phyloP scores from a whole-genome alignment of 768 basidiomycete genomes.

The Plicaturopsis crispa region DNA sequence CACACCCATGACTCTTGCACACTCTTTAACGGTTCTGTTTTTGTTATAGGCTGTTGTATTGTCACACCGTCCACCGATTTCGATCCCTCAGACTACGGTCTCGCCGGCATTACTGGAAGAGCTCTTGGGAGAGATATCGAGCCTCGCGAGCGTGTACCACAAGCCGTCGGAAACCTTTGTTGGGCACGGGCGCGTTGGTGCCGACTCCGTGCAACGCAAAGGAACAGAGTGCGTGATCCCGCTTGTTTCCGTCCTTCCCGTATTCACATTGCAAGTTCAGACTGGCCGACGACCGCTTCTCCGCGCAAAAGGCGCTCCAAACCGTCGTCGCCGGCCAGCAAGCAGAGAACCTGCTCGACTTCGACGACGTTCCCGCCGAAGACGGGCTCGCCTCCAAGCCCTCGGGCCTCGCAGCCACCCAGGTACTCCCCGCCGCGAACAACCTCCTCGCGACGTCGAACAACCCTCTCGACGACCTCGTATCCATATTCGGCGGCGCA shows the following conservation, averaged over 20 bases:
- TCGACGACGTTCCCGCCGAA: slow-evolving; percentile 63
- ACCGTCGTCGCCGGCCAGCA: slow-evolving; percentile 89
- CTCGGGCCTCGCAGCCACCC: slow-evolving; percentile 72
- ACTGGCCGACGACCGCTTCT: slow-evolving; percentile 61
- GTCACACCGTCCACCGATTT: slow-evolving; percentile 88
- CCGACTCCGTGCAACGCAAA: slow-evolving; percentile 66
- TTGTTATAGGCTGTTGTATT: slow-evolving; percentile 68
- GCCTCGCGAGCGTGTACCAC: slow-evolving; percentile 92
- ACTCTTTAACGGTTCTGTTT: too few relatives aligned
- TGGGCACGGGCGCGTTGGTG: slow-evolving; percentile 83
- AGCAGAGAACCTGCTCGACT: slow-evolving; percentile 92
- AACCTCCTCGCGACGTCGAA: slow-evolving; percentile 72
- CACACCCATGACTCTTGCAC: too few relatives aligned
- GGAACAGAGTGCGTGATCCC: slow-evolving; percentile 43
- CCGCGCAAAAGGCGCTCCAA: slow-evolving; percentile 79
- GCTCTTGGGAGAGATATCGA: slow-evolving; percentile 82
- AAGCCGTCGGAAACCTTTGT: slow-evolving; percentile 96
- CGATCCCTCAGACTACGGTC: slow-evolving; percentile 86
- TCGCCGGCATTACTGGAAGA: slow-evolving; percentile 85
- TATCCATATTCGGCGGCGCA: slow-evolving; percentile 78
- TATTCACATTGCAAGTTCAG: slow-evolving; percentile 18
- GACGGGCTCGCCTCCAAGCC: slow-evolving; percentile 66
- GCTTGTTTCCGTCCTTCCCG: slow-evolving; percentile 2
- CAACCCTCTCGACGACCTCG: slow-evolving; percentile 90
- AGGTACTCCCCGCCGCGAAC: slow-evolving; percentile 66